phyloP scores from a whole-genome alignment of 2,329 filamentous ascomycete genomes.

The Pseudogymnoascus sp. region DNA sequence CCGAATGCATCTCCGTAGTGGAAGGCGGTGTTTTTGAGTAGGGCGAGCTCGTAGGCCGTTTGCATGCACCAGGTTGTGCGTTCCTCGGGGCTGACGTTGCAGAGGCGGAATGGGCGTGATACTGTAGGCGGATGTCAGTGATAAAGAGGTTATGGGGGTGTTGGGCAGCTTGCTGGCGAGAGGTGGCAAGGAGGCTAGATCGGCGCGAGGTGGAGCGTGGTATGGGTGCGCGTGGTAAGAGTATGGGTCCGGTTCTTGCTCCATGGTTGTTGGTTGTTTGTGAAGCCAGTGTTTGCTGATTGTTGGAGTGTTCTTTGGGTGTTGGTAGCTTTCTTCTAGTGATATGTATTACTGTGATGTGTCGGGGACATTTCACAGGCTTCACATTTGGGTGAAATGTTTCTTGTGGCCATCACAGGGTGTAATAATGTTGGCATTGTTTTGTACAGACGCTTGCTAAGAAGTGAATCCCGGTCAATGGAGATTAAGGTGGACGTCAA shows the following conservation, averaged over 20 bases:
- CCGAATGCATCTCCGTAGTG: neutral
- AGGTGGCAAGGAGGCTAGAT: neutral
- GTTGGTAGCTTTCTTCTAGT: neutral
- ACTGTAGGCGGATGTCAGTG: neutral
- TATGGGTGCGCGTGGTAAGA: neutral
- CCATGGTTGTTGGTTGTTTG: neutral
- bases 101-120: neutral
- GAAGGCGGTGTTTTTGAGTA: neutral
- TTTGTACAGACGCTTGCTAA: neutral
- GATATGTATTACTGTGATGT: neutral
- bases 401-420: neutral
- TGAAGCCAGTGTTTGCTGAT: neutral
- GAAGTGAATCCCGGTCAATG: neutral
- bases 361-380: neutral
- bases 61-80: neutral
- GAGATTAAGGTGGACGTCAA: neutral
- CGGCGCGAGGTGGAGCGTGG: neutral
- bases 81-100: neutral
- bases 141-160: neutral
- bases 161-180: neutral
- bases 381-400: constrained; percentile 1
- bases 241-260: neutral
- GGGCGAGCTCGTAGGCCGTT: neutral
- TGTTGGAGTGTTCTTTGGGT: neutral
- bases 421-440: neutral